A percentile compares a stretch with the other conserved stretches of the same genome.
These are phyloP conservation scores for Solioccasus polychromus DNA, from an alignment of 768 basidiomycete species.

Conservation along the genomic window DNA sequence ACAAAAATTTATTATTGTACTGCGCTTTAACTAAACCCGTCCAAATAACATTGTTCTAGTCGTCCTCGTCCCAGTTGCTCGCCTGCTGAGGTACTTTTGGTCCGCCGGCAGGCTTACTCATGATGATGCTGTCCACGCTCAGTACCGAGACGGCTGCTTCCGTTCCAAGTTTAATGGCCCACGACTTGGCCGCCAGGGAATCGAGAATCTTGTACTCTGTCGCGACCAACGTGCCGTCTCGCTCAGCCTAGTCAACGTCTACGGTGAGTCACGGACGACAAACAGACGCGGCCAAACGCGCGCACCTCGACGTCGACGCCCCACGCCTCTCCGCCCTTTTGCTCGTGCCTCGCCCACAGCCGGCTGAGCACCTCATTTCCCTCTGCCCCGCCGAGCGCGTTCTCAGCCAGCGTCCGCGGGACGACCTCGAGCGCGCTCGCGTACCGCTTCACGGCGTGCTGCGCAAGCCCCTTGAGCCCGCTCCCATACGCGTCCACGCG, in stretches of 20 bases:
- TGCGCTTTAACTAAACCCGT: slow-evolving; percentile 17
- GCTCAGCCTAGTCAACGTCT: slow-evolving; percentile 57
- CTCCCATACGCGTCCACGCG: slow-evolving; percentile 84
- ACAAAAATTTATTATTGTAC: slow-evolving; percentile 29
- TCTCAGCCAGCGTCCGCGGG: slow-evolving; percentile 91
- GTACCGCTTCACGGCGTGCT: slow-evolving; percentile 91
- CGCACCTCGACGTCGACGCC: slow-evolving; percentile 88
- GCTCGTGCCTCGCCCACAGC: slow-evolving; percentile 88
- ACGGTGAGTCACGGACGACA: neutral
- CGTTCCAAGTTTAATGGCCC: slow-evolving; percentile 88
- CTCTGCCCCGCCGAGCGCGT: slow-evolving; percentile 86
- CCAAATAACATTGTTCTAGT: slow-evolving; percentile 34
- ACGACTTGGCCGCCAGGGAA: slow-evolving; percentile 84
- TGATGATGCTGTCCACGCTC: slow-evolving; percentile 96
- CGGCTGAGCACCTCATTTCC: slow-evolving; percentile 89
- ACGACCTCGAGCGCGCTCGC: slow-evolving; percentile 89
- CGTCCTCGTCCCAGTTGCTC: slow-evolving; percentile 80
- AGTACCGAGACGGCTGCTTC: slow-evolving; percentile 90
- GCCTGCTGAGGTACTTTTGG: slow-evolving; percentile 86
- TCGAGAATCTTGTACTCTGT: slow-evolving; percentile 72
- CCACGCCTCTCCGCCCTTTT: slow-evolving; percentile 68
- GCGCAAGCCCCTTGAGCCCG: slow-evolving; percentile 84
- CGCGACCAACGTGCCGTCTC: slow-evolving; percentile 71
- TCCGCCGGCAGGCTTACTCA: slow-evolving; percentile 90
- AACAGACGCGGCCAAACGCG: neutral